Base-by-base conservation (phyloP, 73 alveolate genomes). In the Breviolum minutum region DNA sequence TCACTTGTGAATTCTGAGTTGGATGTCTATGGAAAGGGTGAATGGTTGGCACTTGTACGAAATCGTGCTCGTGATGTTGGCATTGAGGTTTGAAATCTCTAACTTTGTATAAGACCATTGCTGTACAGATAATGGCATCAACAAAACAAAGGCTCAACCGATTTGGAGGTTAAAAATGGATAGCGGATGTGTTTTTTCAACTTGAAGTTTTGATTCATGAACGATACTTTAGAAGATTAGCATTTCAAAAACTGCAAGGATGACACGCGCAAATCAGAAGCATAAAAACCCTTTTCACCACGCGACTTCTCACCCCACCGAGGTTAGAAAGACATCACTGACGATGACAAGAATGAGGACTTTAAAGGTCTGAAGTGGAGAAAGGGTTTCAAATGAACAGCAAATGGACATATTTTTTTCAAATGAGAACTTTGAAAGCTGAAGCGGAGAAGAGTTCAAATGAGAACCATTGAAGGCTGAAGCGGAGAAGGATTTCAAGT, bases 61-160 rank as follows among this genome's bases (percentile, higher is more conserved):
- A 76, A 76, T 20, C 86, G 86, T 8, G 86, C n/a, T n/a, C 86
- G 86, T 13, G 86, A 76, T 76, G 7, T 76, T 54, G 86, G 86
- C 24, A 9, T 76, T 12, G 86, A 76, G 6, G 86, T 76, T 54
- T 76, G 19, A 76, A 29, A n/a, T 29, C 24, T 14, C 62, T 62
- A 8, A 62, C 19, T 76, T 26, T 70, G 24, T 17, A 70, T 26
- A 8, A 70, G n/a, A n/a, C n/a, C n/a, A n/a, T n/a, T n/a, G n/a
- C n/a, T n/a, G n/a, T n/a, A n/a, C n/a, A n/a, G n/a, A n/a, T n/a
- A n/a, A n/a, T n/a, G 80, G 80, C 80, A 70, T 70, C 80, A 10
- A 17, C 80, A 26, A 70, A 70, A n/a, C n/a, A n/a, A n/a, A n/a
- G n/a, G n/a, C n/a, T n/a, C 80, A 70, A 70, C 27, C 80, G 8